These are phyloP conservation scores for Penicillium ucsense DNA, from an alignment of 495 filamentous ascomycete species.

Conservation along the genomic window DNA sequence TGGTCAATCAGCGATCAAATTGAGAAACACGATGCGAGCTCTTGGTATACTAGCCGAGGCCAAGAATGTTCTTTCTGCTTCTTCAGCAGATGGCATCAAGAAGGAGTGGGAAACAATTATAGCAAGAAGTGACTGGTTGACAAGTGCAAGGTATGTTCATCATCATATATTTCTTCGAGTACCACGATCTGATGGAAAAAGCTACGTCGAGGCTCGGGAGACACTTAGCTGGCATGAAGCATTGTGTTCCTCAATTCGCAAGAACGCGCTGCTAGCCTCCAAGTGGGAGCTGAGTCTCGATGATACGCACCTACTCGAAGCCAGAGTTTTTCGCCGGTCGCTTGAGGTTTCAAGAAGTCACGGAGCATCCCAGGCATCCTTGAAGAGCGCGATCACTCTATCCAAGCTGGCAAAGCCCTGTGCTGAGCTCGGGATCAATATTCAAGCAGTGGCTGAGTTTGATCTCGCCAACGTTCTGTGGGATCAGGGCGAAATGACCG, in stretches of 20 bases:
- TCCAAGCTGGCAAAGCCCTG: conserved; percentile 61
- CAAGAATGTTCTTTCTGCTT: conserved; percentile 60
- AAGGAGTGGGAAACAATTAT: conserved; percentile 53
- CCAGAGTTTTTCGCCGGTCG: conserved; percentile 60
- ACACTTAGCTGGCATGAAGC: conserved; percentile 76
- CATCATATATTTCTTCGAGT: neutral
- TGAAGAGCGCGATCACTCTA: conserved; percentile 73
- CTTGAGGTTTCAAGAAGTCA: conserved; percentile 68
- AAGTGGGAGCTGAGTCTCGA: conserved; percentile 44
- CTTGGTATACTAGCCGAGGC: conserved; percentile 74
- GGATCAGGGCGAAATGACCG: conserved; percentile 87
- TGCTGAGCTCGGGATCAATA: conserved; percentile 56
- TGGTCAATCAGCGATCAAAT: conserved; percentile 46
- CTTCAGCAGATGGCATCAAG: conserved; percentile 49
- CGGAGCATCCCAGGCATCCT: conserved; percentile 71
- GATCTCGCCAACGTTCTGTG: conserved; percentile 86
- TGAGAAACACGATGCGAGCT: conserved; percentile 57
- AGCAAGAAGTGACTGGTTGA: conserved; percentile 64
- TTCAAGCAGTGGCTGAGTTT: conserved; percentile 61
- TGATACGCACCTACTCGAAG: conserved; percentile 62
- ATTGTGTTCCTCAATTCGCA: conserved; percentile 69
- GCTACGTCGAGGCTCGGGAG: conserved; percentile 71
- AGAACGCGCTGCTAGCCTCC: conserved; percentile 51
- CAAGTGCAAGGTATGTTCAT: conserved; percentile 52
- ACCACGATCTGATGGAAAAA: conserved; percentile 24